Evolutionary conservation across 768 basidiomycete species (phyloP), one percentile per base, ranked within the genome.

Genomic region (Lyophyllum semitale): DNA sequence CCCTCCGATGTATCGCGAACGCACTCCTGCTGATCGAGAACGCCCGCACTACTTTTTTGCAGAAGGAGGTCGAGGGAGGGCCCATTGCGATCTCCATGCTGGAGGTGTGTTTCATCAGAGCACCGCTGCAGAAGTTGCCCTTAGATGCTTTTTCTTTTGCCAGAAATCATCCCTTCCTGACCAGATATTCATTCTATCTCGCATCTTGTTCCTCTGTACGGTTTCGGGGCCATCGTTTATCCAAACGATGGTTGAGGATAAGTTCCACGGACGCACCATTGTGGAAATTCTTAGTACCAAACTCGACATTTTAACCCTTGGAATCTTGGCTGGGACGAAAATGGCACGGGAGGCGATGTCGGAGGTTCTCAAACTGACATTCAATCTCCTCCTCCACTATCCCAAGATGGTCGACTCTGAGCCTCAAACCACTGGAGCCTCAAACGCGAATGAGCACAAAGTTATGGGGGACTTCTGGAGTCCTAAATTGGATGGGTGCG

Each of bases 361-460:
- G 3, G 95, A 98, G 68, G 66, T 94, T 23, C 79, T 98, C 53
- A 98, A 98, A 66, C 78, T 94, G 44, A 76, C 82, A 2, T 95
- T 92, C 70, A 95, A 96, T 67, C 67, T 96, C 27, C 75, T 93
- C 48, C 68, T 85, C 38, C 88, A 90, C 65, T 94, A 92, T 69
- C 92, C 92, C 4, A 91, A 87, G 79, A 59, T 74, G 70, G 72
- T 76, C 2, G 77, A 78, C 44, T 68, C 72, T 25, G 81, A 85
- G 63, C 63, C 75, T n/a, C 82, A 79, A 58, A 68, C 65, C 23
- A 23, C 59, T n/a, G 67, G 68, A 8, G 54, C 59, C 29, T 27
- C 54, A 29, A 63, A 67, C 5, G 68, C 69, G 9, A 66, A 68
- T 26, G 71, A 72, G 27, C 50, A 52, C 15, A 85, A 83, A 60